A percentile compares a stretch with the other conserved stretches of the same genome.
phyloP scores from a whole-genome alignment of 768 basidiomycete species.

The Chalciporus piperatus region DNA sequence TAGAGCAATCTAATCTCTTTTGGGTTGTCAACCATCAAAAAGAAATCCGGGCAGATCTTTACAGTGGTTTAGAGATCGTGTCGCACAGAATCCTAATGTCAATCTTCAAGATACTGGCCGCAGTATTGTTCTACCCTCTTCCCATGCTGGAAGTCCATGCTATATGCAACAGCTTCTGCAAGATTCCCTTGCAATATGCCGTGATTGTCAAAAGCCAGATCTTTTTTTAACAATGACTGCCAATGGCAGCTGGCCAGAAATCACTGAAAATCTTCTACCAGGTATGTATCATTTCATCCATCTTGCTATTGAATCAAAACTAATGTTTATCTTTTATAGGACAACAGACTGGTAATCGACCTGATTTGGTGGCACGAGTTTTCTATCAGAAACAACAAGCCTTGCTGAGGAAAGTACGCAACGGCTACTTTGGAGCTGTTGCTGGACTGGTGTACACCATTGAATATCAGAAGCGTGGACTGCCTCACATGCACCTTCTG shows the following conservation, averaged over 20 bases:
- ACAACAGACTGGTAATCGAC: conserved; percentile 40
- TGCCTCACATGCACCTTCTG: conserved; percentile 53
- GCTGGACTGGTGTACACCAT: conserved; percentile 48
- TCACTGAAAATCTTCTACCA: conserved; percentile 35
- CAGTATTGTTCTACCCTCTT: conserved; percentile 39
- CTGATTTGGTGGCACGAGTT: conserved; percentile 45
- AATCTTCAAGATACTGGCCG: conserved; percentile 33
- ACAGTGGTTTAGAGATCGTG: conserved; percentile 35
- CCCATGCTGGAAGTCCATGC: conserved; percentile 39
- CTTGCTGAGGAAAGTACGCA: conserved; percentile 35
- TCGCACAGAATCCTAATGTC: conserved; percentile 18
- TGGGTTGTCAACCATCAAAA: conserved; percentile 36
- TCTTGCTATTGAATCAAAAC: background rate
- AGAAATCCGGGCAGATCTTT: conserved; percentile 33
- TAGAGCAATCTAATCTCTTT: conserved; percentile 39
- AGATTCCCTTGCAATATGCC: conserved; percentile 45
- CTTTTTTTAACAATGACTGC: conserved; percentile 53
- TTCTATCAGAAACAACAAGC: conserved; percentile 43
- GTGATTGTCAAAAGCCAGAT: conserved; percentile 36
- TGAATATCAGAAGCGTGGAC: conserved; percentile 55
- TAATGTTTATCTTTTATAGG: conserved; percentile 7
- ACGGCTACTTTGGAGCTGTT: conserved; percentile 39
- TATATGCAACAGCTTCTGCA: conserved; percentile 45
- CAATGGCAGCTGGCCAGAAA: conserved; percentile 51
- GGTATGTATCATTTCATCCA: conserved; percentile 12